phyloP scores from a whole-genome alignment of 2,329 filamentous ascomycete genomes.

The Neodidymelliopsis sp. region DNA sequence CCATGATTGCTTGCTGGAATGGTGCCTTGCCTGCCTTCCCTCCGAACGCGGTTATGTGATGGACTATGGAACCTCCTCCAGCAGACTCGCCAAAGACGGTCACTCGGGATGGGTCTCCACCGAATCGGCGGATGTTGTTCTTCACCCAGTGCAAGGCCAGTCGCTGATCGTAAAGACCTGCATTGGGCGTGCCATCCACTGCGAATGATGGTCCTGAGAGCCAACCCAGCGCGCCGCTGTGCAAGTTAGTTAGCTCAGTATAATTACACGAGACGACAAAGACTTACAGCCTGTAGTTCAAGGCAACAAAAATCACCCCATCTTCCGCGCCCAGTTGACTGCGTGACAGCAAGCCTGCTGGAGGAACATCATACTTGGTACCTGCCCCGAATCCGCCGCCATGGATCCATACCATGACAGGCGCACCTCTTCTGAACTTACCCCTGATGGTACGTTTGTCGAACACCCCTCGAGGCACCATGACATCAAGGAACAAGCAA shows the following conservation, averaged over 20 bases:
- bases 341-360: neutral
- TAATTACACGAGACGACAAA: neutral
- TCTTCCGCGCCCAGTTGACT: neutral
- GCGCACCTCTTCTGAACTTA: constrained; percentile 33
- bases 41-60: neutral
- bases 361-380: neutral
- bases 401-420: constrained; percentile 56
- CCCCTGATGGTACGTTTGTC: constrained; percentile 10
- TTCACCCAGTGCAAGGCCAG: constrained; percentile 60
- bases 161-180: constrained; percentile 56
- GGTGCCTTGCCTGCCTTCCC: neutral
- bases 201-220: neutral
- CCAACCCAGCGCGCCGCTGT: neutral
- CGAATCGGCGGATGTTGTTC: constrained; percentile 59
- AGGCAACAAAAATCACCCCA: neutral
- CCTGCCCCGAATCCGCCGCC: constrained; percentile 27
- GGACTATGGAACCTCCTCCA: neutral
- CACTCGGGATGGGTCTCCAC: constrained; percentile 54
- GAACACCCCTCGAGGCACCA: constrained; percentile 45
- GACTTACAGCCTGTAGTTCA: neutral
- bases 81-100: constrained; percentile 53
- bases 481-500: constrained; percentile 53
- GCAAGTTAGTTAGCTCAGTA: neutral
- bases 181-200: constrained; percentile 36
- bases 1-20: neutral